phyloP scores from a whole-genome alignment of 495 filamentous ascomycete genomes.

The Trichoderma reesei region DNA sequence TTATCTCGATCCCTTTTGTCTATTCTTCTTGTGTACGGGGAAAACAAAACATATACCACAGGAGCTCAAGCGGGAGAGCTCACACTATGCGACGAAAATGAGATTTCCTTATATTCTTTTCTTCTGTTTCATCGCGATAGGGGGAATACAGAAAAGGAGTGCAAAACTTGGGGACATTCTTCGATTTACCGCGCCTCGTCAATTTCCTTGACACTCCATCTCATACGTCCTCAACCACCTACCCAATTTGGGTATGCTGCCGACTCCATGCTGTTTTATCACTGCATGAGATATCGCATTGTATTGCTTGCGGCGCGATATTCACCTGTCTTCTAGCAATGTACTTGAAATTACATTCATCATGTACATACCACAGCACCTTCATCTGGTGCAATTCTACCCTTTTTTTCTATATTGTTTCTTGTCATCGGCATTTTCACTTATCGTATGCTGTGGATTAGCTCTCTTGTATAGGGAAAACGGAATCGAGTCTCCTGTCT shows the following conservation, averaged over 20 bases:
- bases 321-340: neutral
- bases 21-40: neutral
- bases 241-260: neutral
- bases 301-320: neutral
- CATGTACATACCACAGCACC: neutral
- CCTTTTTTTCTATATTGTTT: neutral
- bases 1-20: no score
- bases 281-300: neutral
- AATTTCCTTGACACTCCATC: neutral
- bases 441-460: neutral
- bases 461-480: neutral
- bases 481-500: neutral
- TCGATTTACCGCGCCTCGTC: no score
- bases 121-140: neutral
- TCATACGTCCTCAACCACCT: neutral
- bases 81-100: neutral
- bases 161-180: conserved; percentile 9
- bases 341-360: neutral
- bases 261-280: neutral
- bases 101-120: neutral
- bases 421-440: neutral
- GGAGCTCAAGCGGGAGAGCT: neutral
- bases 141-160: neutral
- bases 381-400: neutral
- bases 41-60: neutral